phyloP scores from a whole-genome alignment of 2,329 filamentous ascomycete genomes.

The Diaporthe aspalathi region DNA sequence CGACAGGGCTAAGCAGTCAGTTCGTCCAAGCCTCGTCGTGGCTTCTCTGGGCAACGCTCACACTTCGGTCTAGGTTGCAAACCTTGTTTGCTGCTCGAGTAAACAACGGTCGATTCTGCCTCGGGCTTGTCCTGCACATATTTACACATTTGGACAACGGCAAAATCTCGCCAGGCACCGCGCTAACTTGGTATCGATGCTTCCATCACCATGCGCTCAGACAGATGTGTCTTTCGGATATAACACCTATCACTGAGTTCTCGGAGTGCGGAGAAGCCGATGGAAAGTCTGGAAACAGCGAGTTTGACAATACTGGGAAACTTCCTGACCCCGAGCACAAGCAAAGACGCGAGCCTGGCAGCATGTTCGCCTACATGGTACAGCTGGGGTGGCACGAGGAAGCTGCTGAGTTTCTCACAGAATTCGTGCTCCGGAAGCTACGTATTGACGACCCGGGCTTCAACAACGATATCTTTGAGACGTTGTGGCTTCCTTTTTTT shows the following conservation, averaged over 20 bases:
- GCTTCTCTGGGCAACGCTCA: not conserved
- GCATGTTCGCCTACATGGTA: not conserved
- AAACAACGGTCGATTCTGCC: not conserved
- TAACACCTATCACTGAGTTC: not conserved
- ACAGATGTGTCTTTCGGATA: not conserved
- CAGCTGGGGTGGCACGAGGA: not conserved
- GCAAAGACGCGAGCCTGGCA: not conserved
- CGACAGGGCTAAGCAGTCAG: not conserved
- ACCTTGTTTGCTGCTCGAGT: not conserved
- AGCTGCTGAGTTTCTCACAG: not conserved
- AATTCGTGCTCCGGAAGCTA: not conserved
- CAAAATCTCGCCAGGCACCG: not conserved
- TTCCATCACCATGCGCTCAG: not conserved
- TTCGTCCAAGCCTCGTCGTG: not conserved
- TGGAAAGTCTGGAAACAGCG: too few species aligned
- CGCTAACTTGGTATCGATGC: not conserved
- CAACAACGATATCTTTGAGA: not conserved
- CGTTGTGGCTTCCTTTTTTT: slow-evolving; percentile 9
- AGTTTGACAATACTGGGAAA: not conserved
- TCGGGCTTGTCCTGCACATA: not conserved
- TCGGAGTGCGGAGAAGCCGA: not conserved
- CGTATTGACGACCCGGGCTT: not conserved
- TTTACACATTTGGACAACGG: not conserved
- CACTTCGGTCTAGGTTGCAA: not conserved
- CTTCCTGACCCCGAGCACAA: too few species aligned